Conservation (phyloP, 2,329 filamentous ascomycete genomes). For the Pseudogymnoascus sp. region DNA sequence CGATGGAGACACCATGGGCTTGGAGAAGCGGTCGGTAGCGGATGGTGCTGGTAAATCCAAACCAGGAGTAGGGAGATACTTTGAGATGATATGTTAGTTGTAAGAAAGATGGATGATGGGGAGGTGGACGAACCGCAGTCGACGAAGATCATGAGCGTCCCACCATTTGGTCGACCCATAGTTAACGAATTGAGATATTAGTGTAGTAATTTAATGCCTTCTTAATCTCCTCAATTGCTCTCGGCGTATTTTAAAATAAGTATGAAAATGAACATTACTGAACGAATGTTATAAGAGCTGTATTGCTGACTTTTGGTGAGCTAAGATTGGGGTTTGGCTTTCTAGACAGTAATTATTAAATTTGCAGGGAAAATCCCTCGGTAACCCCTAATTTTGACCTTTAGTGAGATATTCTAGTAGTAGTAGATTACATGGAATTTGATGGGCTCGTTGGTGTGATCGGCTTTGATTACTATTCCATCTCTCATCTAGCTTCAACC, state of each 20-base stretch:
- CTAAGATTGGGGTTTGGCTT: neutral
- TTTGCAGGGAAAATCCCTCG: neutral
- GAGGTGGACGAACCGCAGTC: slow-evolving; percentile 15
- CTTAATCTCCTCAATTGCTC: neutral
- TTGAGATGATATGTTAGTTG: neutral
- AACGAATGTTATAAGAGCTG: neutral
- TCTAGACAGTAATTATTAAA: neutral
- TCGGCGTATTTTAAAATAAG: neutral
- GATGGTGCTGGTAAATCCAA: slow-evolving; percentile 16
- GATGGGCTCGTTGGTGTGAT: too few species aligned
- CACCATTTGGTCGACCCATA: neutral
- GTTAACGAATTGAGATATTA: neutral
- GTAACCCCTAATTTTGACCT: neutral
- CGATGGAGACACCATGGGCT: slow-evolving; percentile 15
- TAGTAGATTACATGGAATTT: too few species aligned
- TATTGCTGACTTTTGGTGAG: neutral
- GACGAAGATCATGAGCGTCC: slow-evolving; percentile 15
- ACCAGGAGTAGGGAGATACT: slow-evolving; percentile 21
- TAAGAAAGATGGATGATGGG: neutral
- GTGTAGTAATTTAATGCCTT: neutral
- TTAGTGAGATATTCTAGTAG: neutral
- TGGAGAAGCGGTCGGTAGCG: slow-evolving; percentile 14
- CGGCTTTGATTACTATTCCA: too few species aligned
- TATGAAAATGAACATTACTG: neutral
- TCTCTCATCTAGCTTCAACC: too few species aligned